Evolutionary conservation across 2,329 filamentous ascomycete species (phyloP), one percentile per base, ranked within the genome.

Genomic region (Didymella pinodella): DNA sequence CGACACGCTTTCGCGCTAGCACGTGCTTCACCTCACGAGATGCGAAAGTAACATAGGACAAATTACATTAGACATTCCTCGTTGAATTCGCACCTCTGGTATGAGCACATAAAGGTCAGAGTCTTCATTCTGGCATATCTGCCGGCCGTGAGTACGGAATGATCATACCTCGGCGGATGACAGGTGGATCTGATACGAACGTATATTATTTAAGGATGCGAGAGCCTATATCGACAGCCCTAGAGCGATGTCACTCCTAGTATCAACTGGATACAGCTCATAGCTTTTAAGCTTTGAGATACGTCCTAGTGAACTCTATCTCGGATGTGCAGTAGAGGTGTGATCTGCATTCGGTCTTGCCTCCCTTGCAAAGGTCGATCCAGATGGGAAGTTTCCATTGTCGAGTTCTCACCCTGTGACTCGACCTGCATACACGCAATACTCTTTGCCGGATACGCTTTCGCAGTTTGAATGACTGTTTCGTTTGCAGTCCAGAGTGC

Each of bases 1-100:
- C 57, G 49, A 71, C 70, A 58, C 73, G 73, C 54, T 32, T 18
- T 67, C 72, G 60, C 74, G 73, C 41, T 54, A 61, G 65, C 74
- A 75, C 74, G 74, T 75, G 73, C 65, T n/a, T 29, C 34, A 43
- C n/a, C 28, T 20, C 7, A 8, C n/a, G 26, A 36, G 44, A 20
- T 7, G 22, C 25, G 29, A 29, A 14, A 12, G 2, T 22, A 20
- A 14, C 16, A 6, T 10, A 8, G 34, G n/a, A 20, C 4, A 6
- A 8, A 36, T 3, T 18, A 40, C n/a, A 3, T 40, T 20, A 8
- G 36, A 4, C 16, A 11, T 40, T 8, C 10, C 34, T 18, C 7
- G 8, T 20, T 8, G 6, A 16, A n/a, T 8, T 10, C 18, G n/a
- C n/a, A 7, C n/a, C 34, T 18, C 14, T n/a, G 11, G 8, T 3